phyloP scores from a whole-genome alignment of 2,329 filamentous ascomycete genomes.

The Aspergillus brunneoviolaceus region DNA sequence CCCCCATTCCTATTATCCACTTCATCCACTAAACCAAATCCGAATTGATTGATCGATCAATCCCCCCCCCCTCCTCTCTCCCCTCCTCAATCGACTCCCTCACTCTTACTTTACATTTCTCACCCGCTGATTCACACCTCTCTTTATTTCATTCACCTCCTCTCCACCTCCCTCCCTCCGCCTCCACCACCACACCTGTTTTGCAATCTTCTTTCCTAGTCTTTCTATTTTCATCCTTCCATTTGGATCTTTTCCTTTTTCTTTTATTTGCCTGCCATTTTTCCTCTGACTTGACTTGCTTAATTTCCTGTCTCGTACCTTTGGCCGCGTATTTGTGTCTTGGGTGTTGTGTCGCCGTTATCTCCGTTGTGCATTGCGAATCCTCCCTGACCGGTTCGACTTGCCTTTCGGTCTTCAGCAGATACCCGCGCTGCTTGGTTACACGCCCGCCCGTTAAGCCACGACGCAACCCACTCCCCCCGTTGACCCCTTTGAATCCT shows the following conservation, averaged over 20 bases:
- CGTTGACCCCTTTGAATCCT: neutral
- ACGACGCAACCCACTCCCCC: neutral
- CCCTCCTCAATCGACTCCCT: neutral
- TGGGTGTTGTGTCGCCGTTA: constrained; percentile 3
- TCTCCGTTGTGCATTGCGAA: neutral
- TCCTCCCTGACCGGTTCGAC: neutral
- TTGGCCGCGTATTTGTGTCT: neutral
- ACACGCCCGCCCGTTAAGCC: neutral
- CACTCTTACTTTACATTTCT: neutral
- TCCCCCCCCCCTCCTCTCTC: neutral
- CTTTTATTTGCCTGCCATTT: constrained; percentile 5
- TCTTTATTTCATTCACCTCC: constrained; percentile 2
- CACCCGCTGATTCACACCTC: too few species aligned
- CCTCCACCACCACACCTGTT: constrained; percentile 5
- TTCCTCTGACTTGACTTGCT: neutral
- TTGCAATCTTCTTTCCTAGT: constrained; percentile 4
- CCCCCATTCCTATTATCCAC: neutral
- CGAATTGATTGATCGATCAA: neutral
- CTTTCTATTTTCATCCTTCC: neutral
- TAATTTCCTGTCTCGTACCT: neutral
- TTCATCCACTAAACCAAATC: neutral
- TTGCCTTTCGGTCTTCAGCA: neutral
- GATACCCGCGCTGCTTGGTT: neutral
- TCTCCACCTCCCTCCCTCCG: constrained; percentile 1
- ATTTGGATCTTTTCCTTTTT: neutral